Base-by-base conservation (phyloP, 164 flowering plant species). In the Dillenia turbinata region DNA sequence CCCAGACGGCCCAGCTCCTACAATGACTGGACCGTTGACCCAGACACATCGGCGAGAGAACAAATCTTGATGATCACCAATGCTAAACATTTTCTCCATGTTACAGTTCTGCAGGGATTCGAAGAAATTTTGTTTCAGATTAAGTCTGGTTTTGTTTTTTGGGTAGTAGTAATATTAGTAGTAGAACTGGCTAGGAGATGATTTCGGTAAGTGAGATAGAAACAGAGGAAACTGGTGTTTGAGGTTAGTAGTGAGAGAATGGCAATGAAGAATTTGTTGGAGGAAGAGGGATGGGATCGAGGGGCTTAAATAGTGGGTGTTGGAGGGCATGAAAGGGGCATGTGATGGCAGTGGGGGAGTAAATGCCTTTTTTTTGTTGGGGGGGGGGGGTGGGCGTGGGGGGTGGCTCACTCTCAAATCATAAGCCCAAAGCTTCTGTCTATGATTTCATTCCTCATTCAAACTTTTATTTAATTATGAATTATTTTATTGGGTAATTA, bases 1-100 rank as follows among this genome's bases (percentile, higher is more conserved):
- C 6, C 96, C 96, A 0, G 96, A 83, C 0, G 96, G 92, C 6
- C 96, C 96, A 1, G 92, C 96, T 0, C 96, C 96, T 3, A 88
- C 87, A 9, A 89, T 83, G 50, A 85, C 82, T 4, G 96, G 96
- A 8, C 96, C 92, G 63, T 79, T 82, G 5, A 89, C 88, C 88
- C 85, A 77, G 4, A 79, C 73, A 51, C 83, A 81, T 12, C 81
- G 66, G 3, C 77, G 77, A 7, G 40, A 33, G 40, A 33, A 33
- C 40, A 33, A 33, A 5, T 33, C 40, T 33, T 4, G 7, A 33
- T 33, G 40, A 33, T 33, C 40, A 33, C 40, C 40, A 33, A 33
- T 5, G 40, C 40, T 33, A 33, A 33, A 33, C 40, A 33, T 33
- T 33, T 33, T 33, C 40, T 33, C 40, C 40, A 33, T 33, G 6